Base-by-base conservation (phyloP, 352 stramenopile species). In the Globisporangium lucens region DNA sequence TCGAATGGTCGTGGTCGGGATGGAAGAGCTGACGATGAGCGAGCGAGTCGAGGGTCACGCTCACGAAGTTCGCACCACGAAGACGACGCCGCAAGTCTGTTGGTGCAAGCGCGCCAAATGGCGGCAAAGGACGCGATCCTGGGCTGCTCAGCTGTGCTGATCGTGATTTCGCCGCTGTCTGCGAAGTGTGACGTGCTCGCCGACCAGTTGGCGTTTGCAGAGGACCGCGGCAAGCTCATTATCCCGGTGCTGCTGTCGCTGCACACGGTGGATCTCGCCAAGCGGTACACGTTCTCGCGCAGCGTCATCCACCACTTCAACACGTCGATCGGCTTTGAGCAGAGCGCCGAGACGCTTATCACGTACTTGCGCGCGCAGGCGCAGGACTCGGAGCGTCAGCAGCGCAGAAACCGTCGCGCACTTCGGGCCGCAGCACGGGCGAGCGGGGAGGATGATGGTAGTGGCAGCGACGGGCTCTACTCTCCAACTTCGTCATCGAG, bases 221-320 rank as follows among this genome's bases (percentile, higher is more conserved):
- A 95, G 65, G 85, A 93, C 62, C 82, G 82, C 20, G 80, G 77
- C 13, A 95, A 92, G 63, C 63, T 89, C 15, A 77, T 94, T 41
- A 70, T 95, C 5, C 88, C 86, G 9, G 66, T 93, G 38, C 64
- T 95, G 62, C 67, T 95, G 43, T 95, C 87, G 53, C 63, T 91
- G 36, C 85, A 93, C 55, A 80, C 76, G 4, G 74, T 95, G 17
- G 85, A 92, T 51, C 57, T 91, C 9, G 87, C 85, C 30, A 90
- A 92, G 65, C 80, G 83, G 10, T 95, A 95, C 69, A 92, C 87
- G 6, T 90, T 95, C 59, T 91, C 85, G 17, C 75, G 87, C 3
- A 90, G 81, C 30, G 69, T 89, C 53, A 70, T 93, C 30, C 83
- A 93, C 51, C 87, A 95, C 55, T 91, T 95, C 61, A 93, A 93